Percentiles rank a stretch among this genome's conserved stretches.
These are phyloP conservation scores for Aureobasidium sp. DNA, from an alignment of 2,329 filamentous ascomycete genomes.

Conservation along the genomic window DNA sequence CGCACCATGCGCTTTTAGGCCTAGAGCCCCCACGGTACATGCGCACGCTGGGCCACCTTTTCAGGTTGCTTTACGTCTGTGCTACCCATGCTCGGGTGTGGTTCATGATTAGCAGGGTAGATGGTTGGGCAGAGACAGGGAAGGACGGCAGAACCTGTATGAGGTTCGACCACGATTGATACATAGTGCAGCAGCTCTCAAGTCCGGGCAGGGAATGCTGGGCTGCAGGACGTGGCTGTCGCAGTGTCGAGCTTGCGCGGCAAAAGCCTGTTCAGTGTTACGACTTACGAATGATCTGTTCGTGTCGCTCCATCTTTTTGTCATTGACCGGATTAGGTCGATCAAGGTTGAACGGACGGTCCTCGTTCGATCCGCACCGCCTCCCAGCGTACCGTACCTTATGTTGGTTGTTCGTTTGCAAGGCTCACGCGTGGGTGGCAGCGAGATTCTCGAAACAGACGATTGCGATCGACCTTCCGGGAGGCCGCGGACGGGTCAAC, in stretches of 20 bases:
- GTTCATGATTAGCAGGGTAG: constrained; percentile 7
- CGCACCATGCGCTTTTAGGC: constrained; percentile 5
- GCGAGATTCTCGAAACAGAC: neutral
- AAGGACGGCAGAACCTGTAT: constrained; percentile 1
- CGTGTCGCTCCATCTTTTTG: neutral
- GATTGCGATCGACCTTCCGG: neutral
- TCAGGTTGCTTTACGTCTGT: constrained; percentile 3
- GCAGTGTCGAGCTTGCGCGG: neutral
- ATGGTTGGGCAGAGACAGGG: neutral
- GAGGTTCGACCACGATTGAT: neutral
- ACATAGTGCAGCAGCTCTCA: neutral
- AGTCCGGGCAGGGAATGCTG: neutral
- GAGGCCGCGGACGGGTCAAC: constrained; percentile 9
- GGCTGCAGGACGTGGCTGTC: neutral
- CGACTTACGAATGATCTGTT: neutral
- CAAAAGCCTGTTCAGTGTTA: neutral
- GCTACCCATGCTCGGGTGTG: constrained; percentile 6
- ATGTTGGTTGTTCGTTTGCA: constrained; percentile 1
- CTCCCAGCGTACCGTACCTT: constrained; percentile 10
- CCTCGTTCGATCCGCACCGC: constrained; percentile 6
- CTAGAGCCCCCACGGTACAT: constrained; percentile 4
- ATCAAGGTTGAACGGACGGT: constrained; percentile 10
- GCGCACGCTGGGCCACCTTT: neutral
- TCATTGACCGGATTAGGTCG: neutral
- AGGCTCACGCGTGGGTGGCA: neutral